phyloP scores from a whole-genome alignment of 164 flowering plant genomes.

The Vitis cinerea region DNA sequence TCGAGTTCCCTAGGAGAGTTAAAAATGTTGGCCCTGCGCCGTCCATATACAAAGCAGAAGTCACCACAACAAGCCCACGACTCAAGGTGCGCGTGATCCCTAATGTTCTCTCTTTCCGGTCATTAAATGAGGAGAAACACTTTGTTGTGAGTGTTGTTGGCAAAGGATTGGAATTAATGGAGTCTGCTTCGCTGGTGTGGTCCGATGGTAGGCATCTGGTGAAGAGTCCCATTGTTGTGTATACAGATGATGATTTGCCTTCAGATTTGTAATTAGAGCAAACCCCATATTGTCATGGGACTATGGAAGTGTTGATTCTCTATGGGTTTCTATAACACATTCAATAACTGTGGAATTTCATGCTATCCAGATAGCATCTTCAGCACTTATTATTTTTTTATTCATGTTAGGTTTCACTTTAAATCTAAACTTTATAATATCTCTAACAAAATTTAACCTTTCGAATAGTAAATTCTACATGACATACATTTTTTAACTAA shows the following conservation, averaged over 20 bases:
- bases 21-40: not conserved
- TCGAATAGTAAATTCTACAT: too few species aligned
- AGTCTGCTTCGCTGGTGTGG: slow-evolving; percentile 8
- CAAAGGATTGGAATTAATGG: not conserved
- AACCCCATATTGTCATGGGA: too few species aligned
- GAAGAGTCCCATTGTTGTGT: slow-evolving; percentile 10
- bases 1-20: not conserved
- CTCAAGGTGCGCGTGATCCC: slow-evolving; percentile 4
- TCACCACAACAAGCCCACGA: not conserved
- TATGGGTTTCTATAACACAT: too few species aligned
- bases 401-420: too few species aligned
- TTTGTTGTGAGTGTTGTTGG: slow-evolving; percentile 11
- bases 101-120: slow-evolving; percentile 2
- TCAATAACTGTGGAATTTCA: too few species aligned
- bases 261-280: too few species aligned
- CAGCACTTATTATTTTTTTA: too few species aligned
- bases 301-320: too few species aligned
- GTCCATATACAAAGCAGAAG: not conserved
- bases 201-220: slow-evolving; percentile 4
- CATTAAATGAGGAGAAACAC: slow-evolving; percentile 6
- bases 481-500: too few species aligned
- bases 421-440: too few species aligned
- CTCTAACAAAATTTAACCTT: too few species aligned
- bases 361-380: too few species aligned
- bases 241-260: not conserved